Evolutionary conservation across 2,329 filamentous ascomycete species (phyloP).

Genomic region (Pseudogymnoascus sp.): DNA sequence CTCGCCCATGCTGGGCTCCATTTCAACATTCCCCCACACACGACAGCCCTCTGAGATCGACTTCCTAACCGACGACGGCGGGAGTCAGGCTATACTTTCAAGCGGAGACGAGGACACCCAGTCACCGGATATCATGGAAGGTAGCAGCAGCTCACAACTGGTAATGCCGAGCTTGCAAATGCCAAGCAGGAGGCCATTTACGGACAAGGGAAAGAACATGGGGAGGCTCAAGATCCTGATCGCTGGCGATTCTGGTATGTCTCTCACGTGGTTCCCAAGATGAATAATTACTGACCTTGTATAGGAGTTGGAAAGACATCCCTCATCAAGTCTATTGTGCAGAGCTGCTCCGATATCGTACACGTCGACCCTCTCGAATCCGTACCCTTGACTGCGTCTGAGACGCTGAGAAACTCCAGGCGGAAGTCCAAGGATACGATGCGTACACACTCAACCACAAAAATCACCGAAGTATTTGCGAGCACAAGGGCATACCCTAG

Average conservation of each 20-base stretch:
- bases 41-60: constrained; percentile 42
- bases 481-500: constrained; percentile 78
- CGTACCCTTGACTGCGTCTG: constrained; percentile 29
- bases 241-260: constrained; percentile 65
- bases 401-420: constrained; percentile 22
- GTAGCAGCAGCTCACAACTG: constrained; percentile 61
- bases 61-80: constrained; percentile 39
- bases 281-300: constrained; percentile 10
- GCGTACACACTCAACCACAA: constrained; percentile 26
- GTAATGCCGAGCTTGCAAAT: constrained; percentile 96
- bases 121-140: constrained; percentile 39
- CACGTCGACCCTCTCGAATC: constrained; percentile 64
- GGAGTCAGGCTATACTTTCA: constrained; percentile 30
- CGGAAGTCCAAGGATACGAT: constrained; percentile 18
- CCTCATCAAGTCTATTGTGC: constrained; percentile 79
- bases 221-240: constrained; percentile 85
- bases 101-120: constrained; percentile 26
- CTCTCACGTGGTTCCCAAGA: neutral
- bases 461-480: constrained; percentile 62
- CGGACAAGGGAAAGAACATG: constrained; percentile 72
- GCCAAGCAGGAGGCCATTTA: constrained; percentile 83
- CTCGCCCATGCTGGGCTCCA: constrained; percentile 34
- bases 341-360: constrained; percentile 83
- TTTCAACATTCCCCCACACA: constrained; percentile 44
- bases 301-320: constrained; percentile 81